Evolutionary conservation across 495 filamentous ascomycete genomes (phyloP).

Genomic region (Elaphomyces granulatus): DNA sequence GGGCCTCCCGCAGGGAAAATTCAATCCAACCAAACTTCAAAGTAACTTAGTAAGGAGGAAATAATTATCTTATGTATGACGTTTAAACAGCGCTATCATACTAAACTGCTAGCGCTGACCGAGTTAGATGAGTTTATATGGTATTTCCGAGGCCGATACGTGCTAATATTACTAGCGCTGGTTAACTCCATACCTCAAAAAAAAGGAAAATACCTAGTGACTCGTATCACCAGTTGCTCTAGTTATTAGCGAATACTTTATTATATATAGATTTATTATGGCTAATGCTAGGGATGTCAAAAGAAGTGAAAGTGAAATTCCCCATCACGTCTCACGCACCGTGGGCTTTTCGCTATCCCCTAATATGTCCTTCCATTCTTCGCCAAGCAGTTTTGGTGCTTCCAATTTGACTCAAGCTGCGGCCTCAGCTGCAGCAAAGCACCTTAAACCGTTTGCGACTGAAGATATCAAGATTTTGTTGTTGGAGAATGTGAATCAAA

Average conservation of each 20-base stretch:
- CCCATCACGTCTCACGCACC: slow-evolving; percentile 34
- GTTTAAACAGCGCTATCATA: too few species aligned
- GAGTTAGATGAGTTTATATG: too few species aligned
- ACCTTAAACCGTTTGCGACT: slow-evolving; percentile 88
- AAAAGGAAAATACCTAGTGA: too few species aligned
- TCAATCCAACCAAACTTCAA: too few species aligned
- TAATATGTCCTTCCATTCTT: slow-evolving; percentile 48
- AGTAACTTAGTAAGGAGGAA: too few species aligned
- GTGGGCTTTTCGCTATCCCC: slow-evolving; percentile 48
- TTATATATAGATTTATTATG: background rate
- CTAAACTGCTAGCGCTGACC: too few species aligned
- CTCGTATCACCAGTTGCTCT: background rate
- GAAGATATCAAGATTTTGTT: slow-evolving; percentile 93
- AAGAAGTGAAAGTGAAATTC: slow-evolving; percentile 18
- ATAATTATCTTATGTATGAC: too few species aligned
- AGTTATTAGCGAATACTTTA: background rate
- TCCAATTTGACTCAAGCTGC: slow-evolving; percentile 16
- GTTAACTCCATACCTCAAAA: too few species aligned
- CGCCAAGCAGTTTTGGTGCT: slow-evolving; percentile 33
- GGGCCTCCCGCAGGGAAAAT: too few species aligned
- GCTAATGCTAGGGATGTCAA: slow-evolving; percentile 20
- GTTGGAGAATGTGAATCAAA: slow-evolving; percentile 90
- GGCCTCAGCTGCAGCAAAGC: slow-evolving; percentile 43
- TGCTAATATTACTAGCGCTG: too few species aligned
- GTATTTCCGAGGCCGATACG: too few species aligned